Conservation (phyloP, 768 basidiomycete species). For the Termitomyces sp. region DNA sequence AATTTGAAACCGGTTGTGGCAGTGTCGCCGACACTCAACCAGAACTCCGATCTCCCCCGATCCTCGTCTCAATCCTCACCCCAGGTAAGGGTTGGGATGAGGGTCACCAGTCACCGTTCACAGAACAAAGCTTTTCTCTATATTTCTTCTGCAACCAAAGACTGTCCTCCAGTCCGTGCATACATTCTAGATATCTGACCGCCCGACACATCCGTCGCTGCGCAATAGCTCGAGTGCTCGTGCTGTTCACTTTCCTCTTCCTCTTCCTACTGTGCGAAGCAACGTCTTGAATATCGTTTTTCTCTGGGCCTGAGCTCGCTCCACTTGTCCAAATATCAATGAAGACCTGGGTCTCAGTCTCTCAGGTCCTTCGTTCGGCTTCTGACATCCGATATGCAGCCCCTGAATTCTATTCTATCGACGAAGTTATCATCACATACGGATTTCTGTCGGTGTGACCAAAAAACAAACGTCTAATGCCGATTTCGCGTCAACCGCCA, state of each 20-base stretch:
- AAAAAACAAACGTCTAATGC: background rate
- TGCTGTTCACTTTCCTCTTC: background rate
- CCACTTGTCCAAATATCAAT: background rate
- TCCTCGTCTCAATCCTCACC: background rate
- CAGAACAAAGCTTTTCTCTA: background rate
- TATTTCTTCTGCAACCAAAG: background rate
- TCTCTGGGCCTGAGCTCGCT: background rate
- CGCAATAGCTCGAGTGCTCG: too few species aligned
- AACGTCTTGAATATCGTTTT: background rate
- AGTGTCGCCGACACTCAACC: background rate
- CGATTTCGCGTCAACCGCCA: background rate
- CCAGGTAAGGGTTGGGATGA: too few species aligned
- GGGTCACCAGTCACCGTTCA: too few species aligned
- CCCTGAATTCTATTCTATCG: background rate
- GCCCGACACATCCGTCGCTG: too few species aligned
- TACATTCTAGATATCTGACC: too few species aligned
- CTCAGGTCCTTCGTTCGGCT: background rate
- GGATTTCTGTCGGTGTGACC: background rate
- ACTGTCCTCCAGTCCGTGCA: background rate
- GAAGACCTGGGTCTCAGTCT: background rate
- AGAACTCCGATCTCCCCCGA: background rate
- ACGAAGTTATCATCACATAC: background rate
- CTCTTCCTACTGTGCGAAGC: background rate
- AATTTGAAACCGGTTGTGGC: background rate
- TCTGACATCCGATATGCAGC: background rate